Evolutionary conservation across 305 asterid species (phyloP), one percentile per base, ranked within the genome.

Genomic region (Petunia hybrid): DNA sequence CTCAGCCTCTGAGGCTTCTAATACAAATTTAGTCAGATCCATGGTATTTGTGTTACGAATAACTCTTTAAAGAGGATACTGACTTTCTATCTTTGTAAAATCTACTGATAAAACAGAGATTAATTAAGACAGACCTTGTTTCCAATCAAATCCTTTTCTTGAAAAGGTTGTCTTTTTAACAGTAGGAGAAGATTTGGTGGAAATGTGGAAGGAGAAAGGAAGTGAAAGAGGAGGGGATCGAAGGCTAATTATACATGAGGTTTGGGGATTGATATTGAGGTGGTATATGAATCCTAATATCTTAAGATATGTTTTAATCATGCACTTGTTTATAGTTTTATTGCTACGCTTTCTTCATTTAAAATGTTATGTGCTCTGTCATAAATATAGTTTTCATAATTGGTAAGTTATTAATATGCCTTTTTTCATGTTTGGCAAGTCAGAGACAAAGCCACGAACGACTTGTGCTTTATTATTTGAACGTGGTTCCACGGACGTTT

Each of bases 1-100:
- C 85, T 91, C 92, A 2, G 93, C 96, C 41, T 85, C 94, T 5
- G 89, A 65, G 8, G 98, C 88, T 75, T 89, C 89, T 13, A 90
- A 79, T 35, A 92, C 94, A 69, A 93, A 95, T 81, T 88, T 84
- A 51, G 83, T 79, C 79, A 69, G 82, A 41, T 86, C 85, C 89
- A 88, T 45, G 41, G 16, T 6, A 14, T 22, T 45, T 53, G 59
- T 10, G 14, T 9, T 22, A 22, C 31, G 31, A 22, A 22, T 22
- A 22, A 22, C 31, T 22, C 31, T 22, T 22, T 22, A 22, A 22
- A 22, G 31, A 22, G 31, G 31, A 22, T 22, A 22, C 31, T 22
- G 31, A 22, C 31, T 22, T 22, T 22, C 31, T 22, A 22, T 22
- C 31, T 22, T 22, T 22, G 31, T 22, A 22, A 22, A 22, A 22